A percentile compares a stretch with the other conserved stretches of the same genome.
Evolutionary conservation across 2,329 filamentous ascomycete species (phyloP).

Genomic region (Fusarium sp.): DNA sequence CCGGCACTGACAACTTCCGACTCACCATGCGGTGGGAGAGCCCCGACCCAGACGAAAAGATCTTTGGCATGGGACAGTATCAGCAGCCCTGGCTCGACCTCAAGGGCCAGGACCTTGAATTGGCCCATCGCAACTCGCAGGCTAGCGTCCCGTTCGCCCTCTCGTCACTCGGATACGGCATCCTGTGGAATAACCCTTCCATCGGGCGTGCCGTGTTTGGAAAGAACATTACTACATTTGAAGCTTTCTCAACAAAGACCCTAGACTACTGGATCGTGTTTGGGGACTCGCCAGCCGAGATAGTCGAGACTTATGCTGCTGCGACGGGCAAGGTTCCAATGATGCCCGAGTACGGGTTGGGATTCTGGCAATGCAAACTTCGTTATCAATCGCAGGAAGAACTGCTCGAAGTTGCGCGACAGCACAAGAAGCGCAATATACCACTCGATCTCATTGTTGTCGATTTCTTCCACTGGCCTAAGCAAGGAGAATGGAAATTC

Average conservation of each 20-base stretch:
- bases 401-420: slow-evolving; percentile 68
- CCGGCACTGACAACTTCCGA: slow-evolving; percentile 63
- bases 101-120: slow-evolving; percentile 71
- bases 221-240: slow-evolving; percentile 70
- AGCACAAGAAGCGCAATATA: slow-evolving; percentile 65
- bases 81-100: slow-evolving; percentile 72
- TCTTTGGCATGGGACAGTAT: slow-evolving; percentile 78
- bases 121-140: slow-evolving; percentile 75
- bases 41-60: slow-evolving; percentile 64
- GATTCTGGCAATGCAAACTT: slow-evolving; percentile 77
- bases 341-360: slow-evolving; percentile 77
- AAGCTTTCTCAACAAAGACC: slow-evolving; percentile 66
- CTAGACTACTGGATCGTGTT: slow-evolving; percentile 75
- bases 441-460: slow-evolving; percentile 76
- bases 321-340: slow-evolving; percentile 70
- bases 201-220: slow-evolving; percentile 71
- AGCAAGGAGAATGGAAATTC: slow-evolving; percentile 76
- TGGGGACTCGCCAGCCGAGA: slow-evolving; percentile 65
- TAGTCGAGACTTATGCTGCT: slow-evolving; percentile 66
- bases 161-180: slow-evolving; percentile 69
- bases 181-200: slow-evolving; percentile 75
- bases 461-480: slow-evolving; percentile 76
- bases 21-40: slow-evolving; percentile 70
- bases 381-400: slow-evolving; percentile 75
- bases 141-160: slow-evolving; percentile 73